These are phyloP conservation scores for Grosmannia penicillata DNA, from an alignment of 2,329 filamentous ascomycete species.

Conservation along the genomic window DNA sequence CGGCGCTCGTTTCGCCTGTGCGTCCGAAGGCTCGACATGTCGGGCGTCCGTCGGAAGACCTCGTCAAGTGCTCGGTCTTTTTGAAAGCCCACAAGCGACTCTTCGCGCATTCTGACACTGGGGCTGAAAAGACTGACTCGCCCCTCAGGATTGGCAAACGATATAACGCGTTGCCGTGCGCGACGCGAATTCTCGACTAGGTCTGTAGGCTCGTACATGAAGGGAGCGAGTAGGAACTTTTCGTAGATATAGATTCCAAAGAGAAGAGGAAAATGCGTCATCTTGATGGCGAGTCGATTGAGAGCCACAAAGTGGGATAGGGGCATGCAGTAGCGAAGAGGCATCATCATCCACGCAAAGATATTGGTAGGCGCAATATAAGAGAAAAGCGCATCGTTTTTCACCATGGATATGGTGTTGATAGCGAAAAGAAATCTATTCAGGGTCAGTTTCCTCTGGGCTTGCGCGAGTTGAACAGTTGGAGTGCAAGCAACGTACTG, in stretches of 20 bases:
- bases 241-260: conserved; percentile 84
- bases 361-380: conserved; percentile 88
- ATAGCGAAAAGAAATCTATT: conserved; percentile 74
- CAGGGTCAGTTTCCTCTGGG: background rate
- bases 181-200: conserved; percentile 58
- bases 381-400: conserved; percentile 91
- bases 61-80: conserved; percentile 86
- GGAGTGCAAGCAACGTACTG: conserved; percentile 41
- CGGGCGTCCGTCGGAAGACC: conserved; percentile 66
- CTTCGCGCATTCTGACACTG: conserved; percentile 58
- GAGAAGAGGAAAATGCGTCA: conserved; percentile 76
- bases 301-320: conserved; percentile 69
- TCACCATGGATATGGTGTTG: conserved; percentile 96
- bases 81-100: conserved; percentile 75
- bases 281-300: conserved; percentile 83
- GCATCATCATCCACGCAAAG: conserved; percentile 77
- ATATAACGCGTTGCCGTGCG: conserved; percentile 31
- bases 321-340: conserved; percentile 65
- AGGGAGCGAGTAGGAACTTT: conserved; percentile 57
- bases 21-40: conserved; percentile 43
- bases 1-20: conserved; percentile 48
- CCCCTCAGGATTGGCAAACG: conserved; percentile 40
- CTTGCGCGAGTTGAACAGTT: too few species aligned
- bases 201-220: conserved; percentile 71
- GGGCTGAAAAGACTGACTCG: conserved; percentile 59